Percentiles rank a stretch among this genome's conserved stretches.
Conservation (phyloP, 305 asterid species). For the Fraxinus dipetala region DNA sequence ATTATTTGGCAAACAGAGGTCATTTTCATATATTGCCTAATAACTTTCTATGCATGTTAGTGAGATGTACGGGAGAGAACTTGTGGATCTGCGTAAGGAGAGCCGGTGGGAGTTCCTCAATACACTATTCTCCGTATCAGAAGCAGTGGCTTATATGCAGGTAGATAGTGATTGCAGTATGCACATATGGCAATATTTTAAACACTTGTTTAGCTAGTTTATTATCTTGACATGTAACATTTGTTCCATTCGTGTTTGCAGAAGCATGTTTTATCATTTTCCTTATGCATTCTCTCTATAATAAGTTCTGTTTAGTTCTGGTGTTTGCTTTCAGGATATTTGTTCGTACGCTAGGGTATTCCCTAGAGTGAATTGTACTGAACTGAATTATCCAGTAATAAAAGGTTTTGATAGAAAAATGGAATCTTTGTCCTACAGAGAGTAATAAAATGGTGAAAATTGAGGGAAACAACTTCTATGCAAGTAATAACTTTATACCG, state of each 20-base stretch:
- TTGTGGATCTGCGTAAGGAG: conserved; percentile 86
- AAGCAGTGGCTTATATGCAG: conserved; percentile 97
- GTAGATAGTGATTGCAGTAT: conserved; percentile 25
- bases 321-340: not conserved
- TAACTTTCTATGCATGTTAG: conserved; percentile 48
- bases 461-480: conserved; percentile 9
- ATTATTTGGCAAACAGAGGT: conserved; percentile 24
- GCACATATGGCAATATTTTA: not conserved
- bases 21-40: conserved; percentile 23
- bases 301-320: not conserved
- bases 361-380: not conserved
- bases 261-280: not conserved
- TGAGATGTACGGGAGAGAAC: conserved; percentile 89
- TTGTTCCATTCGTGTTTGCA: conserved; percentile 1
- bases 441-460: not conserved
- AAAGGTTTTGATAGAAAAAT: not conserved
- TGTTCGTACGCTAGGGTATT: not conserved
- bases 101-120: conserved; percentile 82
- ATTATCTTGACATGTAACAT: not conserved
- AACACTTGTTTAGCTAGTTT: not conserved
- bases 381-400: not conserved
- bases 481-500: not conserved
- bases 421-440: not conserved
- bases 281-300: not conserved
- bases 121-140: conserved; percentile 87